Evolutionary conservation across 2,329 filamentous ascomycete species (phyloP), one percentile per base, ranked within the genome.

Genomic region (Chaetomiaceae sp.): DNA sequence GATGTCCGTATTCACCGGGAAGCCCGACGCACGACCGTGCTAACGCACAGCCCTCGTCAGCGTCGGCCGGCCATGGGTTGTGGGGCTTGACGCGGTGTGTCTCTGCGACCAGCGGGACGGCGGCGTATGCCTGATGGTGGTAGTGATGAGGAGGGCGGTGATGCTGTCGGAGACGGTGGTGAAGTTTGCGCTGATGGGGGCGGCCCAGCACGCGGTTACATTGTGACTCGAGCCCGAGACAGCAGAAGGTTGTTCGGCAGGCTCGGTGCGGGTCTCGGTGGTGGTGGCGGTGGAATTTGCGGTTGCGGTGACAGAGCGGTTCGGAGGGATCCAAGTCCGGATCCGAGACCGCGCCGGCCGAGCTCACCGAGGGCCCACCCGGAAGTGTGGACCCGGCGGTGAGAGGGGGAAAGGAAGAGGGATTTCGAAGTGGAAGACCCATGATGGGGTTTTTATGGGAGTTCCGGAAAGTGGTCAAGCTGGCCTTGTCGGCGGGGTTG

Each of bases 1-100:
- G 23, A 14, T 10, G 4, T 8, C 10, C 4, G 10, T 34, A 14
- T 13, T 75, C 72, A 29, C 68, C 65, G 2, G 57, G 57, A 1
- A 61, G 30, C 13, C 6, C 20, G 5, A 57, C 3, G 14, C n/a
- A 20, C 6, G 48, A 52, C 6, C 57, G 51, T 1, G 58, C 57
- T 20, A 61, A 40, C 2, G 42, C 53, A 37, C 16, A n/a, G n/a
- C 57, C 58, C 32, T 61, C 58, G 25, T 36, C 55, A 16, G 33
- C 44, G 27, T 61, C 57, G 3, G 41, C 41, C 3, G 25, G 14
- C 41, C 47, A 48, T 16, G 21, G 27, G 21, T 23, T 11, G 36
- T 37, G 48, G 32, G 37, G 41, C 11, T 48, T 47, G 1, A 21
- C 23, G 13, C 47, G 48, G 40, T 36, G 43, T 14, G 51, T 44